Base-by-base conservation (phyloP, 139 green algal genomes). In the Gonium pectorale region DNA sequence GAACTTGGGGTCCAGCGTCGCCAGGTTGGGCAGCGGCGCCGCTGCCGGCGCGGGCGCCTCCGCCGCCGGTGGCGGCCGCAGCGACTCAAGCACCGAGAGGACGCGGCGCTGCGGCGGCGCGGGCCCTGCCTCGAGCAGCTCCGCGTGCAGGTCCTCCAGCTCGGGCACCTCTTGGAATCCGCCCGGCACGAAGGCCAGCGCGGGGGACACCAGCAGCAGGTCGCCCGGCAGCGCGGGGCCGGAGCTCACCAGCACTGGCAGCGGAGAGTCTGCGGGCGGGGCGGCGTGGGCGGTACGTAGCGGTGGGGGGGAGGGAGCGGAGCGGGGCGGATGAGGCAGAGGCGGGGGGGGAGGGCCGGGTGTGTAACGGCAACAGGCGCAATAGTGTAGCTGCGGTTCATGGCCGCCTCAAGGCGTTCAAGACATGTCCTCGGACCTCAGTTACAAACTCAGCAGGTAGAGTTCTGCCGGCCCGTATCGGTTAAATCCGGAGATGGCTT, bases 111-210 rank as follows among this genome's bases (percentile, higher is more conserved):
- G 83, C 21, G 52, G 41, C 21, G 80, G 67, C 2, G 8, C 5
- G 27, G 33, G 41, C 41, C 67, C 68, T 13, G 60, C 72, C 46
- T 87, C 86, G 41, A 87, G 41, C 52, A 90, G 29, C 6, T 73
- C 46, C 15, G 73, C 80, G 43, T 90, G 86, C 33, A 90, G 73
- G 66, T 87, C 86, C 64, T 90, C 86, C 21, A 87, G 79, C 46
- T 80, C 68, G 11, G 86, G 86, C 22, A 79, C 51, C n/a, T 46
- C 9, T 29, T 74, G 79, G 52, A 90, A 80, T 54, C 62, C 70
- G 59, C 86, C 86, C 59, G 70, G 56, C 33, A 83, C 72, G n/a
- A 90, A 80, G 5, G 51, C 80, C 41, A 90, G 33, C 31, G 86
- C 63, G 2, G 83, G 80, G 24, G 41, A 46, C 29, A 90, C 80